Evolutionary conservation across 179 eudicot genomes (phyloP), one percentile per base, ranked within the genome.

Genomic region (Silene coronaria): DNA sequence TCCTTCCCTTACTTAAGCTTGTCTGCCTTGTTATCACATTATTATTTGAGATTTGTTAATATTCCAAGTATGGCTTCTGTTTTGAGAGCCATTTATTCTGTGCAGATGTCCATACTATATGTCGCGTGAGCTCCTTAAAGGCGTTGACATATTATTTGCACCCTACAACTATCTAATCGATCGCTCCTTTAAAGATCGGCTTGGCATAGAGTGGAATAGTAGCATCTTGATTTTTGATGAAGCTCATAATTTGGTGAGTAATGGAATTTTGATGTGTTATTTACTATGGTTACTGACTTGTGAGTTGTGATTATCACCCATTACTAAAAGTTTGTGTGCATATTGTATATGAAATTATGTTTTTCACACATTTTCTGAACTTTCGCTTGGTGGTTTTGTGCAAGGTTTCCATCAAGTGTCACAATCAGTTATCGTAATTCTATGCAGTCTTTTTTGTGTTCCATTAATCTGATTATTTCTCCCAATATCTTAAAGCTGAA

Each of bases 101-200:
- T 75, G 75, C 73, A 95, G 99, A 85, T 95, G 99, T 81, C 99
- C 99, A 23, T 95, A 92, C 80, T 95, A 92, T 78, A 70, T 95
- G 73, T 88, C 99, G 72, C 87, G 97, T 66, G 99, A 95, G 79
- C 88, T 95, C 73, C 89, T 92, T 75, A 91, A 92, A 86, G 90
- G 58, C 79, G 97, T 86, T 76, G 99, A 95, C 84, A 89, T 95
- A 75, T 80, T 95, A 80, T 92, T 95, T 84, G 96, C 95, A 66
- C 99, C 99, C 51, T 95, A 95, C 87, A 95, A 95, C 83, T 95
- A 95, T 87, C 95, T 95, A 48, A 95, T 95, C 67, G 99, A 95
- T 75, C 93, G 86, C 42, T 78, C 87, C 16, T 77, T 80, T 75
- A 84, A 92, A 76, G 83, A 88, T 70, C 78, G 85, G 72, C 82